Conservation (phyloP, 345 rosid species). For the Syzygium oleosum region DNA sequence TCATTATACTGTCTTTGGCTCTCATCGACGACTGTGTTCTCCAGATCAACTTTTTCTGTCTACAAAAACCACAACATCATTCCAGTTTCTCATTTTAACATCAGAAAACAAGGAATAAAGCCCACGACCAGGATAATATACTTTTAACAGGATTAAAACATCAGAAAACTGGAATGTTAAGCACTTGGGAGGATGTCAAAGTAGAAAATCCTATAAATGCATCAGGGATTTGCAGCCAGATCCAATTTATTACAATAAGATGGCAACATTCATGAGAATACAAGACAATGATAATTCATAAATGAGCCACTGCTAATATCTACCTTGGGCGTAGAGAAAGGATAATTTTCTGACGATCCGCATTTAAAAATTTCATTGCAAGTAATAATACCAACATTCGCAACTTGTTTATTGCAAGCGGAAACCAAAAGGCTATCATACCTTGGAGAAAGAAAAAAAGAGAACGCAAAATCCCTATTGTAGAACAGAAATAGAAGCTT, state of each 20-base stretch:
- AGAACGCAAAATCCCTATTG: not conserved
- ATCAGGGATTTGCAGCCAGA: not conserved
- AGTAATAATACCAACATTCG: not conserved
- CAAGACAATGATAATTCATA: not conserved
- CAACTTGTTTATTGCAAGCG: not conserved
- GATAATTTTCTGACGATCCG: not conserved
- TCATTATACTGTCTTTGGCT: conserved; percentile 72
- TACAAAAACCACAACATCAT: conserved; percentile 20
- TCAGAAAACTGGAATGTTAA: not conserved
- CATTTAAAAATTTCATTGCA: not conserved
- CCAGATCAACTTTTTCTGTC: conserved; percentile 99
- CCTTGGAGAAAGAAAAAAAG: not conserved
- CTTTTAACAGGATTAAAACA: not conserved
- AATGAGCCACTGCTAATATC: not conserved
- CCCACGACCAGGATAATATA: not conserved
- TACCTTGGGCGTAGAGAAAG: not conserved
- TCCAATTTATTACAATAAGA: not conserved
- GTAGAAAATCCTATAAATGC: not conserved
- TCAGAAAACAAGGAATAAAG: not conserved
- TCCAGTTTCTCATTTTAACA: conserved; percentile 2
- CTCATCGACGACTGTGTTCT: conserved; percentile 95
- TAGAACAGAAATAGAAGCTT: not conserved
- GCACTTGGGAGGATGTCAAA: not conserved
- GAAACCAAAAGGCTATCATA: not conserved
- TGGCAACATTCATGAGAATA: not conserved